phyloP scores from a whole-genome alignment of 2,329 filamentous ascomycete genomes.

The Aspergillus japonicus region DNA sequence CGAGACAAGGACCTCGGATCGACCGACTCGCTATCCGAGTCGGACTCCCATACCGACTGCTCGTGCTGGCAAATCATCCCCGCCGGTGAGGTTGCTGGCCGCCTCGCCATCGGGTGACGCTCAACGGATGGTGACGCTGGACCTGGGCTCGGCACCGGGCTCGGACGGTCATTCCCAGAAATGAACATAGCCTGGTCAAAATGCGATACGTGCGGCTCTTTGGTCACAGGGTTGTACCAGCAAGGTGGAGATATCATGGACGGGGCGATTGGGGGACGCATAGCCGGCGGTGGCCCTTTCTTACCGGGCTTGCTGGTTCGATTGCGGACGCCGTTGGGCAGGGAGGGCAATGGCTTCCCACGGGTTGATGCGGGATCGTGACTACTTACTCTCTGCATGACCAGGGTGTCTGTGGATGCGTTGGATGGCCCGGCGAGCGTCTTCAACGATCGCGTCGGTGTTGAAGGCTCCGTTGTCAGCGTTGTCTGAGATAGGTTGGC shows the following conservation, averaged over 20 bases:
- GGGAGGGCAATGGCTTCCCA: constrained; percentile 33
- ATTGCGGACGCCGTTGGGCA: constrained; percentile 30
- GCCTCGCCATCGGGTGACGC: constrained; percentile 28
- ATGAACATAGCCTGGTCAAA: constrained; percentile 44
- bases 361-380: constrained; percentile 29
- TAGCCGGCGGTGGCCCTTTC: constrained; percentile 25
- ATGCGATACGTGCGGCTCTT: constrained; percentile 40
- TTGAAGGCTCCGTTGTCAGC: constrained; percentile 24
- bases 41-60: constrained; percentile 43
- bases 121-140: constrained; percentile 33
- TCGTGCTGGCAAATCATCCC: constrained; percentile 30
- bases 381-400: constrained; percentile 30
- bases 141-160: constrained; percentile 36
- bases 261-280: constrained; percentile 33
- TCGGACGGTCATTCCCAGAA: constrained; percentile 38
- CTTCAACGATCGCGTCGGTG: constrained; percentile 24
- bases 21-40: constrained; percentile 38
- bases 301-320: constrained; percentile 19
- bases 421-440: constrained; percentile 19
- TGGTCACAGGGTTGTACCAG: constrained; percentile 39
- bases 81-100: constrained; percentile 35
- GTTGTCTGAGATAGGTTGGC: constrained; percentile 19
- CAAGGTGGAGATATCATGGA: constrained; percentile 42
- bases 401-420: constrained; percentile 29
- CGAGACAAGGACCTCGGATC: constrained; percentile 37